Percentiles rank a stretch among this genome's conserved stretches.
phyloP scores from a whole-genome alignment of 208 protist species.

The Polymyxa betae region DNA sequence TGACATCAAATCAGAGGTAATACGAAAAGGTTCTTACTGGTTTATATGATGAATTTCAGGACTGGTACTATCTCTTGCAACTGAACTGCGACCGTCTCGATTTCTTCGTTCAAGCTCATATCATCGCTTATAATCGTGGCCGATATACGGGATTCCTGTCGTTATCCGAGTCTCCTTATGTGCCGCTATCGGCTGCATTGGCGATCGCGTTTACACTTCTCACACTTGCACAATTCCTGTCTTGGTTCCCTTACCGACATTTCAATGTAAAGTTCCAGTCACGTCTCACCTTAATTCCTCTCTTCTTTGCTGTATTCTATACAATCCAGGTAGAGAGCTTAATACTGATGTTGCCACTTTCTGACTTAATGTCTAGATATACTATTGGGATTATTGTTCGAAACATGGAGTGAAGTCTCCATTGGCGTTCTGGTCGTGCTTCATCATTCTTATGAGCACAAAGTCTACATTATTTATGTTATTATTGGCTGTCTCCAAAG shows the following conservation, averaged over 20 bases:
- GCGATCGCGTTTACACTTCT: neutral
- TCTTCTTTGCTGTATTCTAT: constrained; percentile 33
- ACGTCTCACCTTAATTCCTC: neutral
- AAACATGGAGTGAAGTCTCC: neutral
- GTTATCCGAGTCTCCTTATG: neutral
- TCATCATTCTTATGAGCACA: neutral
- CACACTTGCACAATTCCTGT: neutral
- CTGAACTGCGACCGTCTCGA: neutral
- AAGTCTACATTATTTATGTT: constrained; percentile 22
- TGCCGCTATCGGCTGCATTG: neutral
- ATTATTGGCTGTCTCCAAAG: neutral
- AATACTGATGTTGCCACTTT: neutral
- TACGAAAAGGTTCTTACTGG: neutral
- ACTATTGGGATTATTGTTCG: constrained; percentile 25
- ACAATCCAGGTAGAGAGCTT: neutral
- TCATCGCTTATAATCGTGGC: constrained; percentile 1
- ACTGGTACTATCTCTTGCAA: constrained; percentile 47
- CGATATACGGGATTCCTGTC: constrained; percentile 33
- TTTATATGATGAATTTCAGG: neutral
- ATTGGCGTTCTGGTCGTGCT: neutral
- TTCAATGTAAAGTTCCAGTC: constrained; percentile 42
- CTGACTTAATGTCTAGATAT: neutral
- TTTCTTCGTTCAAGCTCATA: neutral
- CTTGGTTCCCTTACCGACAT: constrained; percentile 46
- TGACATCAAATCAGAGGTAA: neutral